Evolutionary conservation across 2,329 filamentous ascomycete genomes (phyloP).

Genomic region (Colletotrichum siamense): DNA sequence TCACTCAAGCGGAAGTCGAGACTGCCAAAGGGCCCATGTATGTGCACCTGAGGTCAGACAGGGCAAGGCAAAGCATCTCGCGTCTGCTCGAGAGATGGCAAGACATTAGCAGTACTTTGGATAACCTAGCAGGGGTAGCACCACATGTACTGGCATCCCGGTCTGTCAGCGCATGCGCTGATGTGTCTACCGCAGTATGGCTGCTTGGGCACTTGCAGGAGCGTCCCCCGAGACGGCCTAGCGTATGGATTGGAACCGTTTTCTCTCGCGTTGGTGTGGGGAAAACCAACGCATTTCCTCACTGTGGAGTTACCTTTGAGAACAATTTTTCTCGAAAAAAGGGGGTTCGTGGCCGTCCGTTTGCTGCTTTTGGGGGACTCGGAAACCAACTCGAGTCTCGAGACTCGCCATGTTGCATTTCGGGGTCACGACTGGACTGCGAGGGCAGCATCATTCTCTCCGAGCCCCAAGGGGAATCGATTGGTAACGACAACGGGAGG

Average conservation of each 20-base stretch:
- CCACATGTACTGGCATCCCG: background rate
- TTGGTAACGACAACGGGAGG: constrained; percentile 3
- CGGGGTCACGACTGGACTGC: background rate
- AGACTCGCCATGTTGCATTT: background rate
- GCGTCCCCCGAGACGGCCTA: constrained; percentile 2
- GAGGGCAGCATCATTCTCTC: background rate
- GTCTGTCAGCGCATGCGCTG: constrained; percentile 12
- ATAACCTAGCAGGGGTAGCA: background rate
- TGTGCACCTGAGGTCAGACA: background rate
- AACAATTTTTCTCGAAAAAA: background rate
- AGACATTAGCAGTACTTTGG: background rate
- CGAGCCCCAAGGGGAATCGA: background rate
- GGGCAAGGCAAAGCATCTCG: background rate
- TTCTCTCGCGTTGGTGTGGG: constrained; percentile 14
- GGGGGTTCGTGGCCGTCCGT: background rate
- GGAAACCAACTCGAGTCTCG: background rate
- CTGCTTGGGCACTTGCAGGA: constrained; percentile 5
- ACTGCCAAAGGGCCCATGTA: background rate
- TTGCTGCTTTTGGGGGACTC: background rate
- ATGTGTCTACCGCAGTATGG: constrained; percentile 3
- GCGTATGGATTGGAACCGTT: constrained; percentile 5
- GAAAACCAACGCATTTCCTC: constrained; percentile 20
- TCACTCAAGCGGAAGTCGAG: background rate
- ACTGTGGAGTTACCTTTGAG: constrained; percentile 2
- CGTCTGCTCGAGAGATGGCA: background rate